Base-by-base conservation (phyloP, 129 eudicot species). In the Tanacetum coccineum region DNA sequence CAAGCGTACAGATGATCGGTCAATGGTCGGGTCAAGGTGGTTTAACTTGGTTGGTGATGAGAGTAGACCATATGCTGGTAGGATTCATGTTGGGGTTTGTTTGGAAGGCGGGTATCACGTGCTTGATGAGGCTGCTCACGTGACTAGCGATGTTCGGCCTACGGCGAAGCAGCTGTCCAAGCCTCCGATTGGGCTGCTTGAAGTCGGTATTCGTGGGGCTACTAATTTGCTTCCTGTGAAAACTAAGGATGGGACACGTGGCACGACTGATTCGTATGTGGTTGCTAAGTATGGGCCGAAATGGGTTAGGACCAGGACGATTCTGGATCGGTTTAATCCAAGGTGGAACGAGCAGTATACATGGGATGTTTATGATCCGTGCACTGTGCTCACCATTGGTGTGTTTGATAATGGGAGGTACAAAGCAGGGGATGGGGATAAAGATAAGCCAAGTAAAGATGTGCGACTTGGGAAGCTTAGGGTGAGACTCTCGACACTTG, bases 31-130 rank as follows among this genome's bases (percentile, higher is more conserved):
- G 68, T 88, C 95, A 48, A 83, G 89, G 55, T 88, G 98, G 98
- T 92, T 83, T 49, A 88, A 92, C 76, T 62, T 92, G 45, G 81
- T 76, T 26, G 91, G 82, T 2, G 86, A 75, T 56, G 83, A 83
- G 60, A 86, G 13, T 4, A 70, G 80, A 26, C 82, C 89, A 0
- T 93, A 83, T 46, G 84, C 95, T 3, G 95, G 98, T 42, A 86
- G 96, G 76, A 84, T 93, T 57, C 98, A 93, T 75, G 87, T 88
- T 52, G 78, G 96, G 4, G 83, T 80, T 4, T 88, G 95, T 51
- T 74, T 93, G 32, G 98, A 93, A 60, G 98, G 96, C 19, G 98
- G 98, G 9, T 93, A 93, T 81, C 98, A 93, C 73, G 98, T 93
- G 87, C 84, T 86, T 26, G 95, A 88, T 13, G 98, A 93, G 84